These are phyloP conservation scores for Lunasporangiospora selenospora DNA, from an alignment of 192 early-diverging fungal species.

Conservation along the genomic window DNA sequence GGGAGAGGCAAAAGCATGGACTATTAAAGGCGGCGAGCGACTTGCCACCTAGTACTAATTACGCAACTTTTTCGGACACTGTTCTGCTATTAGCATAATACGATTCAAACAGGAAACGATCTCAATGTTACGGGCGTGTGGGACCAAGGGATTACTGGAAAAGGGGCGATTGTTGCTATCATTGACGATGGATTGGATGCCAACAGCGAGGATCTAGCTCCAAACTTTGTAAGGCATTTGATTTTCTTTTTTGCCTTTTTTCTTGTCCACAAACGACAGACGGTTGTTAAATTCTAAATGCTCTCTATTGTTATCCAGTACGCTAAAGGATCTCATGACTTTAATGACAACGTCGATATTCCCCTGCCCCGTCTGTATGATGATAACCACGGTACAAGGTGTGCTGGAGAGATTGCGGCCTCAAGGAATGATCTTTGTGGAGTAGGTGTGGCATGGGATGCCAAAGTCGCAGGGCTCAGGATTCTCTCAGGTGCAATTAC, in stretches of 20 bases:
- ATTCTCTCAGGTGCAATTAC: conserved; percentile 90
- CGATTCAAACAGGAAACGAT: conserved; percentile 70
- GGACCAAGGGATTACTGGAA: conserved; percentile 84
- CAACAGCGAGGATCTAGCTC: conserved; percentile 78
- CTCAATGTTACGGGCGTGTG: conserved; percentile 95
- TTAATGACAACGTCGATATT: conserved; percentile 78
- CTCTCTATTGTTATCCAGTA: conserved; percentile 49
- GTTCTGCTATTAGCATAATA: conserved; percentile 53
- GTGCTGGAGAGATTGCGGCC: conserved; percentile 97
- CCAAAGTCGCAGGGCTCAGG: conserved; percentile 86
- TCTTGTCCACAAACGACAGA: background rate
- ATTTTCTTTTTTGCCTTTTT: background rate
- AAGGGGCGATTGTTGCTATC: conserved; percentile 86
- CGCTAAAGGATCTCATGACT: conserved; percentile 93
- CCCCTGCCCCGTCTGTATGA: conserved; percentile 78
- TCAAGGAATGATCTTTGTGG: conserved; percentile 92
- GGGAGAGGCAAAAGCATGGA: too few relatives aligned
- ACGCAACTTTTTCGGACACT: background rate
- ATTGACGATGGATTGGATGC: conserved; percentile 97
- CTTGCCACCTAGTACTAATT: too few relatives aligned
- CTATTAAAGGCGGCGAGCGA: too few relatives aligned
- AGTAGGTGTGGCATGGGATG: conserved; percentile 90
- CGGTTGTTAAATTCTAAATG: background rate
- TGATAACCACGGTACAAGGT: conserved; percentile 96
- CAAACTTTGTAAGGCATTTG: conserved; percentile 87